These are phyloP conservation scores for Mycena maculata DNA, from an alignment of 768 basidiomycete species.

Conservation along the genomic window DNA sequence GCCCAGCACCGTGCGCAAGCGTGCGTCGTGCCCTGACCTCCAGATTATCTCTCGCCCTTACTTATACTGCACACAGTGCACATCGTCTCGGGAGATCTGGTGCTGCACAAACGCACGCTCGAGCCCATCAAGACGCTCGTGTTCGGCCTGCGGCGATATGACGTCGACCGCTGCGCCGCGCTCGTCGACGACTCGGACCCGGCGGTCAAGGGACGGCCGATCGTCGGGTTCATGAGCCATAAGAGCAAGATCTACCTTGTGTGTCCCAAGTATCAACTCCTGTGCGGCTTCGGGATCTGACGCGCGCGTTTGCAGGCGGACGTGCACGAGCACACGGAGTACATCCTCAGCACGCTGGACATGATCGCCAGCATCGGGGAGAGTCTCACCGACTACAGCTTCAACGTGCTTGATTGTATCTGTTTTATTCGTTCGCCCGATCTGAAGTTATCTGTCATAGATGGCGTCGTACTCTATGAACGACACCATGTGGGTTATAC, in stretches of 20 bases:
- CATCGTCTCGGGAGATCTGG: constrained; percentile 78
- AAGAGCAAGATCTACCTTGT: constrained; percentile 76
- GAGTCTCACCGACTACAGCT: constrained; percentile 76
- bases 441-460: constrained; percentile 42
- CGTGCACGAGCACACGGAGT: constrained; percentile 79
- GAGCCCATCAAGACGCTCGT: constrained; percentile 77
- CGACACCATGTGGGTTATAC: constrained; percentile 66
- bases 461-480: constrained; percentile 77
- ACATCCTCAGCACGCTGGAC: constrained; percentile 71
- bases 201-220: constrained; percentile 40
- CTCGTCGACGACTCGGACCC: constrained; percentile 50
- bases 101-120: constrained; percentile 76
- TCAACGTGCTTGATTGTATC: constrained; percentile 63
- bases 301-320: constrained; percentile 61
- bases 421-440: neutral
- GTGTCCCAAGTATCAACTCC: constrained; percentile 31
- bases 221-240: constrained; percentile 66
- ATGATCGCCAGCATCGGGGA: constrained; percentile 75
- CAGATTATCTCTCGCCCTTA: neutral
- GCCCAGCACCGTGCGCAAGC: constrained; percentile 67
- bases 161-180: constrained; percentile 67
- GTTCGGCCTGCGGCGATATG: constrained; percentile 73
- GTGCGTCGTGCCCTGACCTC: constrained; percentile 51
- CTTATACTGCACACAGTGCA: constrained; percentile 63
- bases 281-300: constrained; percentile 14